phyloP scores from a whole-genome alignment of 1,284 basidiomycete species.

The Uromyces viciae-fabae region DNA sequence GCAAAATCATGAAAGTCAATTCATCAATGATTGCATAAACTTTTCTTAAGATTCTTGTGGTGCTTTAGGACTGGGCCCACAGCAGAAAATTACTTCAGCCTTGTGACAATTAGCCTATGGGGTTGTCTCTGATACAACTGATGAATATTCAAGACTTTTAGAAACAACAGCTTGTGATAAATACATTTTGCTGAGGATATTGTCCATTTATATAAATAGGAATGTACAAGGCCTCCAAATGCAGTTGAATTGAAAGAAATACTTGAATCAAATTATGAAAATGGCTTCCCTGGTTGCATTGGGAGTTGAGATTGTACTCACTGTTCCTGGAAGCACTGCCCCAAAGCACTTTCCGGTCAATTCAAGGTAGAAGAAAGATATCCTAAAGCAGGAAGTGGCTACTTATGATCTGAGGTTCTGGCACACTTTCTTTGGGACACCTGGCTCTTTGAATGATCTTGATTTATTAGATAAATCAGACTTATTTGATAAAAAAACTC shows the following conservation, averaged over 20 bases:
- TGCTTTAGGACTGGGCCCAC: neutral
- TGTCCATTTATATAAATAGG: neutral
- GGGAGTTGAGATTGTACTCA: slow-evolving; percentile 21
- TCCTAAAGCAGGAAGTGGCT: slow-evolving; percentile 6
- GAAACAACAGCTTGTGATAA: neutral
- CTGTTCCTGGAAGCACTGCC: slow-evolving; percentile 32
- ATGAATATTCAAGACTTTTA: neutral
- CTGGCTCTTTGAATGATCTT: slow-evolving; percentile 26
- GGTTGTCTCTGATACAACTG: neutral
- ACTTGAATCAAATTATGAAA: neutral
- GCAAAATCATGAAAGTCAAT: too few species aligned
- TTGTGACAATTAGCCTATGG: neutral
- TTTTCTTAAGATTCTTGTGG: neutral
- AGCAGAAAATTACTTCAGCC: neutral
- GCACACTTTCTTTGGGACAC: slow-evolving; percentile 29
- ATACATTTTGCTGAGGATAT: neutral
- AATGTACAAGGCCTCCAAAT: neutral
- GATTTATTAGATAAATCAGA: neutral
- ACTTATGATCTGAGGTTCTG: slow-evolving; percentile 3
- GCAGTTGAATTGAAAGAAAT: neutral
- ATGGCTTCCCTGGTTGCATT: slow-evolving; percentile 14
- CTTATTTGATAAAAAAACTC: slow-evolving; percentile 14
- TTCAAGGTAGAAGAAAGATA: slow-evolving; percentile 12
- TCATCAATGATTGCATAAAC: too few species aligned
- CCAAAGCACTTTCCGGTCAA: neutral